Conservation (phyloP, 2,329 filamentous ascomycete genomes). For the Tolypocladium endophyticum region DNA sequence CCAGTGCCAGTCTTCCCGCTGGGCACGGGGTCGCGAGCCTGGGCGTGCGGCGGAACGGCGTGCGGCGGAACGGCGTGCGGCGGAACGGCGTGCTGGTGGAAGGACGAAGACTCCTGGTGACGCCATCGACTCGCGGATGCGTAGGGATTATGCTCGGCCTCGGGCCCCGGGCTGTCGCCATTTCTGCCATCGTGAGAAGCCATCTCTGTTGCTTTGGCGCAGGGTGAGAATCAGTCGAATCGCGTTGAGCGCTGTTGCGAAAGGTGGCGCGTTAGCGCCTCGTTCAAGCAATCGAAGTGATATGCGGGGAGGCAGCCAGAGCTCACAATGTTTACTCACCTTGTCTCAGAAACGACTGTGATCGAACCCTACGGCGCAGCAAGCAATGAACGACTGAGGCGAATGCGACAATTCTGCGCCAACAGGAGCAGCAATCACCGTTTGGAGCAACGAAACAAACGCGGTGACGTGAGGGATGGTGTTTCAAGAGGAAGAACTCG, state of each 20-base stretch:
- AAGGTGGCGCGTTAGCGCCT: background rate
- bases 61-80: slow-evolving; percentile 20
- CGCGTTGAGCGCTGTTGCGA: background rate
- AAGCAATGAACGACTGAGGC: background rate
- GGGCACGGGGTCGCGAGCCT: slow-evolving; percentile 21
- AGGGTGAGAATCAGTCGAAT: background rate
- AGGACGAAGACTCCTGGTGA: slow-evolving; percentile 52
- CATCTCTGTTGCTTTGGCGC: background rate
- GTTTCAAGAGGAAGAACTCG: background rate
- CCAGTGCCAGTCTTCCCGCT: slow-evolving; percentile 33
- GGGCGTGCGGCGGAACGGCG: slow-evolving; percentile 23
- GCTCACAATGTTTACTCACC: background rate
- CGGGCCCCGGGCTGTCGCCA: background rate
- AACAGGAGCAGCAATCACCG: background rate
- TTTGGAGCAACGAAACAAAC: background rate
- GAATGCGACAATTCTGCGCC: background rate
- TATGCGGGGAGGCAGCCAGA: background rate
- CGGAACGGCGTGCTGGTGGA: slow-evolving; percentile 34
- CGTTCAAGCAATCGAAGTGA: background rate
- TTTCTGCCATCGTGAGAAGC: background rate
- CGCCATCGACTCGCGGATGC: slow-evolving; percentile 50
- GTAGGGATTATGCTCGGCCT: slow-evolving; percentile 36
- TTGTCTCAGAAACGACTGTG: background rate
- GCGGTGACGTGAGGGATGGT: background rate
- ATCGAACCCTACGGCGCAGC: background rate